Conservation (phyloP, 305 asterid genomes). For the Fraxinus sp. region DNA sequence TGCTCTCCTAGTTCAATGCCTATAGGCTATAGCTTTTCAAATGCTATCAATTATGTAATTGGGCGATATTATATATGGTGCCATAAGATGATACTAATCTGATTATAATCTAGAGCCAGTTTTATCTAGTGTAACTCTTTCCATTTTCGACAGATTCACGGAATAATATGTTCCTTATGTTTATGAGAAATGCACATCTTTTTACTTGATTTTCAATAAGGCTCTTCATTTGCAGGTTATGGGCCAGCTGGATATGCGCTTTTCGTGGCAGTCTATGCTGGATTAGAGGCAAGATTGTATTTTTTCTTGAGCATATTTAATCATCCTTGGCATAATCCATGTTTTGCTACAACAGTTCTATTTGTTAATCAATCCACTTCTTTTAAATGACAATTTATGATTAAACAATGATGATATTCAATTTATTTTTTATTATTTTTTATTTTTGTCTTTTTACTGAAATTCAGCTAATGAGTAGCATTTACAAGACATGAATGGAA, state of each 20-base stretch:
- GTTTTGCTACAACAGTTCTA: conserved; percentile 4
- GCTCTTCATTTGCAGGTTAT: conserved; percentile 54
- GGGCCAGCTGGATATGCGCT: conserved; percentile 96
- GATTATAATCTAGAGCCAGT: background rate
- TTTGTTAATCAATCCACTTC: background rate
- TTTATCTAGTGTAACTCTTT: background rate
- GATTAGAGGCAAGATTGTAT: conserved; percentile 70
- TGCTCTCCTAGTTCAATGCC: background rate
- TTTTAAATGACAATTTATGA: conserved; percentile 15
- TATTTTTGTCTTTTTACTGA: background rate
- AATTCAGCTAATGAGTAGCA: conserved; percentile 1
- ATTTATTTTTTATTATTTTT: background rate
- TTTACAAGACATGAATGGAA: conserved; percentile 1
- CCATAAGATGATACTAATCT: background rate
- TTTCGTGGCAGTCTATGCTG: conserved; percentile 85
- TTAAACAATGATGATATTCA: background rate
- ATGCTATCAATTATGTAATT: background rate
- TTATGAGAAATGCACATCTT: conserved; percentile 1
- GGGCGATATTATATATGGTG: background rate
- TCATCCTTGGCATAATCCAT: conserved; percentile 9
- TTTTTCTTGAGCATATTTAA: conserved; percentile 17
- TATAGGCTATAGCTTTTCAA: background rate
- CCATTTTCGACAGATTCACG: background rate
- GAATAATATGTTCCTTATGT: background rate
- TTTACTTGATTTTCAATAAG: conserved; percentile 21